phyloP scores from a whole-genome alignment of 768 basidiomycete genomes.

The Boletus insuetus region DNA sequence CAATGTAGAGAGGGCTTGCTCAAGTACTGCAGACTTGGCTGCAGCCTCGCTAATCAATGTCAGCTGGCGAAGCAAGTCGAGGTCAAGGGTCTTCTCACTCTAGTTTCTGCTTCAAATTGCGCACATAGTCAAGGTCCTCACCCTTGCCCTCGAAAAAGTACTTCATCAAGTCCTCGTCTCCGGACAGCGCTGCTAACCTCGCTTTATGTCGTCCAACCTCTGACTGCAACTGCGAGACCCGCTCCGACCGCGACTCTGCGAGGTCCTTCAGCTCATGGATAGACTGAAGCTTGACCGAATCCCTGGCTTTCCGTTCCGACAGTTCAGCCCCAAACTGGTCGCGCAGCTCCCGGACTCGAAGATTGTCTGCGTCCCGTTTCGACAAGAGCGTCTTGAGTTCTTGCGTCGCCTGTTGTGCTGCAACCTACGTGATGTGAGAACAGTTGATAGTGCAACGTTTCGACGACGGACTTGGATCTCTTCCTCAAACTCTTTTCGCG shows the following conservation, averaged over 20 bases:
- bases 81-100: constrained; percentile 39
- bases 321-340: constrained; percentile 66
- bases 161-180: constrained; percentile 66
- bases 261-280: constrained; percentile 64
- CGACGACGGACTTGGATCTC: constrained; percentile 38
- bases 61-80: constrained; percentile 3
- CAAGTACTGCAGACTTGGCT: constrained; percentile 46
- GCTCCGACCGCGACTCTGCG: constrained; percentile 67
- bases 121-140: constrained; percentile 51
- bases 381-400: constrained; percentile 59
- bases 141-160: constrained; percentile 62
- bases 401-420: constrained; percentile 50
- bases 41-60: constrained; percentile 49
- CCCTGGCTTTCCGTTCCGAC: constrained; percentile 65
- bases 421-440: constrained; percentile 30
- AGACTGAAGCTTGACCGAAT: constrained; percentile 54
- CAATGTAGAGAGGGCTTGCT: constrained; percentile 46
- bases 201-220: constrained; percentile 74
- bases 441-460: constrained; percentile 6
- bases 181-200: constrained; percentile 69
- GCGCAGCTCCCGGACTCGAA: constrained; percentile 67
- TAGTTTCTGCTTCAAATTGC: constrained; percentile 51
- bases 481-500: constrained; percentile 49
- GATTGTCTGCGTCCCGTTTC: constrained; percentile 65
- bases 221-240: constrained; percentile 65